phyloP scores from a whole-genome alignment of 345 rosid genomes.

The Gossypium bickii region DNA sequence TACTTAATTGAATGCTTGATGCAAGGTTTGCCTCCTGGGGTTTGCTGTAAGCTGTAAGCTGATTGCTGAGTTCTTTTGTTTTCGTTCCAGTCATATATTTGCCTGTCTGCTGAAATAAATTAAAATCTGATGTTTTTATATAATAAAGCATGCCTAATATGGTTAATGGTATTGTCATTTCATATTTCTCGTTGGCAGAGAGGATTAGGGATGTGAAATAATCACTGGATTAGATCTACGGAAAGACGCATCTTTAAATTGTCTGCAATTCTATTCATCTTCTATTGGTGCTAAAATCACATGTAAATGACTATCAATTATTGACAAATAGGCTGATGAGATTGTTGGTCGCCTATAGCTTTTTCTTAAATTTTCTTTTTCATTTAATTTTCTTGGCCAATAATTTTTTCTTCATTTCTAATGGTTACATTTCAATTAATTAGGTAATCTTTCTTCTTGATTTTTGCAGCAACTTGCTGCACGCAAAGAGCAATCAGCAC shows the following conservation, averaged over 20 bases:
- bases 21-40: constrained; percentile 8
- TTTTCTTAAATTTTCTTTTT: too few species aligned
- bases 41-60: background rate
- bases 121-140: background rate
- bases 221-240: too few species aligned
- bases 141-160: background rate
- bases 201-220: background rate
- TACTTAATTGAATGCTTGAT: constrained; percentile 6
- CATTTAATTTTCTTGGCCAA: too few species aligned
- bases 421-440: background rate
- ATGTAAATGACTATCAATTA: too few species aligned
- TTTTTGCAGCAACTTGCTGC: constrained; percentile 64
- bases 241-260: too few species aligned
- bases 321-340: too few species aligned
- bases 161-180: background rate
- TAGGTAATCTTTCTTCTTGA: background rate
- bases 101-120: background rate
- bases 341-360: too few species aligned
- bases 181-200: background rate
- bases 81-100: background rate
- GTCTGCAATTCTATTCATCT: too few species aligned
- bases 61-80: background rate
- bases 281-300: too few species aligned
- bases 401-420: background rate
- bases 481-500: constrained; percentile 93